Evolutionary conservation across 1,139 yeast genomes (phyloP), one percentile per base, ranked within the genome.

Genomic region (Pichia sp.): DNA sequence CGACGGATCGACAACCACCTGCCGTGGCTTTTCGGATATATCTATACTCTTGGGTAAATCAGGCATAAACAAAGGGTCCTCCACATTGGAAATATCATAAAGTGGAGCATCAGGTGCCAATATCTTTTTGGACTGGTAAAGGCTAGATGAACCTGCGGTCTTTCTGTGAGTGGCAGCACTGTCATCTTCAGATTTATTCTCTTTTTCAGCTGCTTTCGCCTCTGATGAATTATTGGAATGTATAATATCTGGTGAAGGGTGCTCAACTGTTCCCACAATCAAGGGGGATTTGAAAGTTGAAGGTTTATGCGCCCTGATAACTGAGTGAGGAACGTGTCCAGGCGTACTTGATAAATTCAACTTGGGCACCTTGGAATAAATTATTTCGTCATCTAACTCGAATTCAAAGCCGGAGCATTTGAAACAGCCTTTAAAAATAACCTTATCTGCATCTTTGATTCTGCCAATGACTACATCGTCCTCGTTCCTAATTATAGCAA

Each of bases 1-100:
- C 0, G 73, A 58, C 0, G 95, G 93, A 63, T 91, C 97, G 7
- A 91, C 78, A 0, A 81, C 79, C 0, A 90, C 91, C 34, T 30
- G 50, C 9, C 52, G 38, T n/a, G 45, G 42, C 24, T 38, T 24
- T 31, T 57, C 58, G 10, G 50, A 30, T 12, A 42, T 46, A 44
- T 57, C 58, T 9, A 55, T 52, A 40, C 58, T 55, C 33, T 10
- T 17, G 4, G 55, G 53, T 31, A 62, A 56, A 8, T 74, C 73
- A 17, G 79, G 75, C 76, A 84, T 70, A 0, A 81, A 74, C 2
- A 83, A 50, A 1, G 70, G 67, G 49, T 72, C 71, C 9, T 71
- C 72, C 4, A 68, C 65, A 0, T 58, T 48, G 0, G 79, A 42
- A 2, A 56, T 29, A 24, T 52, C 56, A 46, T 56, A 54, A 6